Evolutionary conservation across 192 early-diverging fungal species (phyloP), one percentile per base, ranked within the genome.

Genomic region (Coemansia guatemalensis): DNA sequence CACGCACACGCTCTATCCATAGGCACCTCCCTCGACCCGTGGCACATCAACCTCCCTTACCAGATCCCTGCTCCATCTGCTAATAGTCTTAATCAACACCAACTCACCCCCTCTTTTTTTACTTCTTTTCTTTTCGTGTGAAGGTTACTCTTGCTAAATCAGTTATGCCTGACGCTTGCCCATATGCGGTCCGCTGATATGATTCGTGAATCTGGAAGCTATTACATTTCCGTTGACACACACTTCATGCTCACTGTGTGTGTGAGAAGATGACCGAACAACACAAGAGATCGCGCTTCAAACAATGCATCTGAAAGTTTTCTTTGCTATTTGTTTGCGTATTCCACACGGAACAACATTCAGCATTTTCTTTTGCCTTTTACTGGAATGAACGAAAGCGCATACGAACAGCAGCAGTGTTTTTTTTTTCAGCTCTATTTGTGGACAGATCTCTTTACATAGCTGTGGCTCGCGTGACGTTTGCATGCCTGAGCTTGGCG

Each of bases 41-140:
- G 33, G 33, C 33, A n/a, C 7, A 35, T 17, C 14, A 17, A 1
- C 8, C 17, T 17, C 12, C 39, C 39, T 44, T 44, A 44, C 39
- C 39, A 44, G 39, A 44, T 44, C 14, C 39, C 39, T 44, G 39
- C 39, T 44, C 39, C 39, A 12, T 44, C 39, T 44, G 39, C 39
- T 44, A 44, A 44, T 44, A 9, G 14, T 44, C 39, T 44, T 56
- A 27, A 59, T 59, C 29, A 53, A 21, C 50, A 24, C 58, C 24
- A 8, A n/a, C n/a, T n/a, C n/a, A n/a, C n/a, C 44, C 53, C 50
- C 32, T 60, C 66, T 55, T 27, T 44, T 26, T 48, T 29, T 58
- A 48, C 22, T n/a, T 57, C 26, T 24, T 59, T 60, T 32, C 48
- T 12, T 60, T 18, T 14, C 14, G 47, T 60, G 1, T 29, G 26